Evolutionary conservation across 225 moss, liverwort and hornwort species (phyloP).

Genomic region (Physcomitrium patens): DNA sequence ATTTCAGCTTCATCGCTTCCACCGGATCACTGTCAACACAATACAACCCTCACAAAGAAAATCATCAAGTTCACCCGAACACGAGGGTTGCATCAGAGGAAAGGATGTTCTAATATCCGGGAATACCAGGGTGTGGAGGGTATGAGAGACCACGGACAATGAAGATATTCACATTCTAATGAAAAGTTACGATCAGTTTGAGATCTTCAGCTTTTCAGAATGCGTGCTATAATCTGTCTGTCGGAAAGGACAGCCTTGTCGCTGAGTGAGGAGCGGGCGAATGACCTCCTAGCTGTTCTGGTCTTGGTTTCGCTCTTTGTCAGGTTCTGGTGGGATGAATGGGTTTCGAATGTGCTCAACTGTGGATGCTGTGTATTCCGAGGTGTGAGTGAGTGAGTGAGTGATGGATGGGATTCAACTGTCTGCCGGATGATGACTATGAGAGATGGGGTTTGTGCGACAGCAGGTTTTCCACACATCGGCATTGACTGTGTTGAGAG

Average conservation of each 20-base stretch:
- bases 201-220: constrained; percentile 32
- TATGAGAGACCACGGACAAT: constrained; percentile 10
- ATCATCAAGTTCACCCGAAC: no score
- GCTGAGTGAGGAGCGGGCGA: background rate
- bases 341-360: background rate
- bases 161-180: background rate
- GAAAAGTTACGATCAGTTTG: constrained; percentile 22
- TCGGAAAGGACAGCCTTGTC: constrained; percentile 16
- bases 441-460: constrained; percentile 21
- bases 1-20: constrained; percentile 90
- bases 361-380: background rate
- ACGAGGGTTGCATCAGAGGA: no score
- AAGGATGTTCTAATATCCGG: background rate
- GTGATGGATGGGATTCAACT: constrained; percentile 18
- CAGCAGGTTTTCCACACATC: constrained; percentile 21
- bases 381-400: background rate
- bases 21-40: background rate
- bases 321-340: background rate
- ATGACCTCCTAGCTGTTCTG: no score
- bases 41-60: background rate
- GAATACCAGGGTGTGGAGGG: background rate
- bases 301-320: no score
- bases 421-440: constrained; percentile 5
- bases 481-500: background rate
- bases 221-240: constrained; percentile 29